Base-by-base conservation (phyloP, 1,139 yeast genomes). In the Nematodospora anomalae region DNA sequence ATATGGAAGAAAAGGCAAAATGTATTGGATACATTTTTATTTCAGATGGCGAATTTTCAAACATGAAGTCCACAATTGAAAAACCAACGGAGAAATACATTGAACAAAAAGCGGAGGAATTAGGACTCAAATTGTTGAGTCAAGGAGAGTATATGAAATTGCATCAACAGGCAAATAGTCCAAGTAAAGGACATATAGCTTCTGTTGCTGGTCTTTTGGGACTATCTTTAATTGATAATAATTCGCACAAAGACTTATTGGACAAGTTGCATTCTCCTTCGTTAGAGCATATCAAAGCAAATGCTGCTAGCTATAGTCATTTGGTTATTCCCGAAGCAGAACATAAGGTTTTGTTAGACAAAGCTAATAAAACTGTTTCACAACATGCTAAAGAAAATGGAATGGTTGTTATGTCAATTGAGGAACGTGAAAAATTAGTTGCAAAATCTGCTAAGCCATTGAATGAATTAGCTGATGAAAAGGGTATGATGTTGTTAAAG, bases 401-500 rank as follows among this genome's bases (percentile, higher is more conserved):
- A 6, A 37, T 52, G 47, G 45, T 38, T n/a, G 39, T 33, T 8
- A 7, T 45, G 7, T 36, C 33, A 3, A n/a, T 23, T 5, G 29
- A 25, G 3, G 36, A 37, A 23, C 33, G 31, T 26, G 30, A 40
- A 16, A 29, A 32, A 12, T 30, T 42, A 12, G 25, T 14, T 7
- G 27, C 11, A 10, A 35, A 35, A 16, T 43, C 45, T 13, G 24
- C 28, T 8, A 37, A 32, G 18, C 8, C 36, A 4, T 16, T 37
- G 6, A 31, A 26, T 16, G 37, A 35, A 3, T 14, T 14, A 16
- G 47, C 48, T n/a, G 32, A 35, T 9, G 44, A 25, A 5, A 12
- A 13, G 8, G 58, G 59, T 6, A 54, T 64, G 36, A 57, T 61
- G 3, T 57, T 69, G 0, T 44, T 68, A 28, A 42, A 55, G 3